These are phyloP conservation scores for Umbelopsis sp. DNA, from an alignment of 371 early-diverging fungal species.

Conservation along the genomic window DNA sequence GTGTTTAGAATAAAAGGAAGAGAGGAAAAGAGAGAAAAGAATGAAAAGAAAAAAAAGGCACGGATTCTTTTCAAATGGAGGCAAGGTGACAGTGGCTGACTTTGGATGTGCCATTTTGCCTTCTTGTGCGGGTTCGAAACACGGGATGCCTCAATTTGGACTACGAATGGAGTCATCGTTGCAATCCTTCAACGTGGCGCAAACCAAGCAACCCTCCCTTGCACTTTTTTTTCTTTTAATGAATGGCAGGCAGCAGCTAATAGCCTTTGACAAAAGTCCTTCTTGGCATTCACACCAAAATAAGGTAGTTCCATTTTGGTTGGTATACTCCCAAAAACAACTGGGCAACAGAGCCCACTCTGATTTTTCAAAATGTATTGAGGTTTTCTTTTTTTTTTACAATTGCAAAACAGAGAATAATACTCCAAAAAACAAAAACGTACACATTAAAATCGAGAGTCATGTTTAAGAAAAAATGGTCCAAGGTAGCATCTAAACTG, in stretches of 20 bases:
- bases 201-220: background rate
- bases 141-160: conserved; percentile 12
- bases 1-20: conserved; percentile 14
- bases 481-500: conserved; percentile 24
- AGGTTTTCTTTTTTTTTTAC: too few species aligned
- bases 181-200: background rate
- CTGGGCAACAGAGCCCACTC: too few species aligned
- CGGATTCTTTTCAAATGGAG: conserved; percentile 14
- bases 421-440: too few species aligned
- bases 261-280: background rate
- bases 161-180: background rate
- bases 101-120: conserved; percentile 16
- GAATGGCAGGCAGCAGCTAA: too few species aligned
- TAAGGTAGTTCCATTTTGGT: background rate
- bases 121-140: background rate
- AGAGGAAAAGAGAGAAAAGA: conserved; percentile 23
- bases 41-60: conserved; percentile 16
- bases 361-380: too few species aligned
- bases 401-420: too few species aligned
- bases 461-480: too few species aligned
- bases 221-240: background rate
- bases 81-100: conserved; percentile 21
- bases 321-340: background rate
- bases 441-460: too few species aligned
- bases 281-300: background rate